These are phyloP conservation scores for Cutaneotrichosporon cutaneum DNA, from an alignment of 1,284 basidiomycete species.

Conservation along the genomic window DNA sequence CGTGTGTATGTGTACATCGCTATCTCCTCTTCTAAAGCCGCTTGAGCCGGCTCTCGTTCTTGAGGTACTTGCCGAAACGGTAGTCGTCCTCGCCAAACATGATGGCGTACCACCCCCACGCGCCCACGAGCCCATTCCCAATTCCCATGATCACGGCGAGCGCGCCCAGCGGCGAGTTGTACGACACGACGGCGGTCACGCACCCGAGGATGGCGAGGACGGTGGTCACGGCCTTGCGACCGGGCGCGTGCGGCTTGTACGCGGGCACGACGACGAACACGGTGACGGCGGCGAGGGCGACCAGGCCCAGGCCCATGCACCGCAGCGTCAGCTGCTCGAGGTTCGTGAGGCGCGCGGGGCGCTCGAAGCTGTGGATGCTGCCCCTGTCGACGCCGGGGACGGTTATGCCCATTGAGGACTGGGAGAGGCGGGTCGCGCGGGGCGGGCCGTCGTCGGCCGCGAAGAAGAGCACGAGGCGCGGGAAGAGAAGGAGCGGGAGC, in stretches of 20 bases:
- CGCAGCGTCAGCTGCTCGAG: slow-evolving; percentile 46
- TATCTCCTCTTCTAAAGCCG: slow-evolving; percentile 12
- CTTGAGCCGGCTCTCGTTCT: slow-evolving; percentile 28
- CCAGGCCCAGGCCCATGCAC: slow-evolving; percentile 40
- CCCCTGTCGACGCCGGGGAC: slow-evolving; percentile 25
- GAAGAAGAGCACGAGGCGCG: slow-evolving; percentile 51
- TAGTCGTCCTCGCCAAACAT: slow-evolving; percentile 44
- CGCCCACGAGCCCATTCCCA: slow-evolving; percentile 41
- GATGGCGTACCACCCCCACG: slow-evolving; percentile 52
- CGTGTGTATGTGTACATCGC: background rate
- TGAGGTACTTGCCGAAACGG: slow-evolving; percentile 31
- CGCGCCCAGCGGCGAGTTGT: slow-evolving; percentile 44
- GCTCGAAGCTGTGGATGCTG: slow-evolving; percentile 38
- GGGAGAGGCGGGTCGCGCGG: slow-evolving; percentile 14
- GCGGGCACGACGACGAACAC: slow-evolving; percentile 43
- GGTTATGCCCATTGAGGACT: slow-evolving; percentile 7
- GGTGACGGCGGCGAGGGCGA: slow-evolving; percentile 39
- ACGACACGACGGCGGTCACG: slow-evolving; percentile 33
- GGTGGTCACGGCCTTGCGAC: slow-evolving; percentile 37
- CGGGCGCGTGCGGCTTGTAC: slow-evolving; percentile 33
- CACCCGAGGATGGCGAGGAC: slow-evolving; percentile 40
- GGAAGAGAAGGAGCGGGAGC: slow-evolving; percentile 48
- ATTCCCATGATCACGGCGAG: slow-evolving; percentile 37
- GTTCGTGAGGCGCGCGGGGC: slow-evolving; percentile 30
- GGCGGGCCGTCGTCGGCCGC: slow-evolving; percentile 30